These are phyloP conservation scores for Amanita jacksonii DNA, from an alignment of 768 basidiomycete species.

Conservation along the genomic window DNA sequence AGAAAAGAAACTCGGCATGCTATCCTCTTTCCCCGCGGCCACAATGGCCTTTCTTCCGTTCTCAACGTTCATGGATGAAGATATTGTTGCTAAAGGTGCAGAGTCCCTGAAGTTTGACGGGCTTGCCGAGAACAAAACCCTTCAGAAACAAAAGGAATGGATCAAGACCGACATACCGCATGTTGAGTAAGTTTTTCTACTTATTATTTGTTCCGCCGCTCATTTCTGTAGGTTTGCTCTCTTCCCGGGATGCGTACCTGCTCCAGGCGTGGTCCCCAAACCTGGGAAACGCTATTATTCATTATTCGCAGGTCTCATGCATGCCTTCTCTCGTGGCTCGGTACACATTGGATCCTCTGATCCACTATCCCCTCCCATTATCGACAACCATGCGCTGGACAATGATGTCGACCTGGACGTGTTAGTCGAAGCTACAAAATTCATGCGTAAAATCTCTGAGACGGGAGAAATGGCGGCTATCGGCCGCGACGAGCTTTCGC, in stretches of 20 bases:
- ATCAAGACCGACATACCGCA: constrained; percentile 10
- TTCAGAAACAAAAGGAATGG: constrained; percentile 10
- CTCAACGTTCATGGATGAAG: not conserved
- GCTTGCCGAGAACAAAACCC: not conserved
- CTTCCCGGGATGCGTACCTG: constrained; percentile 7
- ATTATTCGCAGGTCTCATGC: constrained; percentile 17
- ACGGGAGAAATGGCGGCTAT: constrained; percentile 9
- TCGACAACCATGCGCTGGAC: constrained; percentile 35
- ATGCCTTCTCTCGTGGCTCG: constrained; percentile 30
- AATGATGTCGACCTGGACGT: constrained; percentile 16
- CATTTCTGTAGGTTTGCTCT: constrained; percentile 6
- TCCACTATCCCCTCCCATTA: constrained; percentile 30
- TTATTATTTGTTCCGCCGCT: not conserved
- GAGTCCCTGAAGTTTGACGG: constrained; percentile 6
- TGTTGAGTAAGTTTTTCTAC: constrained; percentile 12
- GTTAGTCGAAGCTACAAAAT: constrained; percentile 17
- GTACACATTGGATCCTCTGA: constrained; percentile 33
- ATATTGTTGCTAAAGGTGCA: not conserved
- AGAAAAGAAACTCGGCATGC: constrained; percentile 10
- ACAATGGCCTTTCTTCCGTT: constrained; percentile 6
- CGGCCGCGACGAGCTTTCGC: not conserved
- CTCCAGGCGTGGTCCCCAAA: constrained; percentile 3
- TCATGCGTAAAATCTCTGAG: constrained; percentile 13
- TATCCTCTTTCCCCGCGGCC: constrained; percentile 7
- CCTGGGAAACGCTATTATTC: constrained; percentile 17